A percentile compares a stretch with the other conserved stretches of the same genome.
phyloP scores from a whole-genome alignment of 768 basidiomycete genomes.

The Tubosaeta sp. region DNA sequence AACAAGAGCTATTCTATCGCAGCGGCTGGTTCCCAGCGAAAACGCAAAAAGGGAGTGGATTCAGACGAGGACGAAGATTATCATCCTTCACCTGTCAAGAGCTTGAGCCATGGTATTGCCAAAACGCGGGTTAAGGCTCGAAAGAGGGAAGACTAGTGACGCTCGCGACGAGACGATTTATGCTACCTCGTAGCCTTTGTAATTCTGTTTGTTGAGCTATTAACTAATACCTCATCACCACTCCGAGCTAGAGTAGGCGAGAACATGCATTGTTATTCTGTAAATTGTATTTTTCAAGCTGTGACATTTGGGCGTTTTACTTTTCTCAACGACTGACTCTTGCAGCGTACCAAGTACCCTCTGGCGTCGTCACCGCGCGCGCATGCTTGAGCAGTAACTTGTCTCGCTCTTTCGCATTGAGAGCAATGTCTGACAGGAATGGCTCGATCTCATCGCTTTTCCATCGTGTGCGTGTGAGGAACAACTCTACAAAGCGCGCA shows the following conservation, averaged over 20 bases:
- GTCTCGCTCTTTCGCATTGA: constrained; percentile 85
- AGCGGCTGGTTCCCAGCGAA: constrained; percentile 22
- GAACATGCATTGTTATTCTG: not conserved
- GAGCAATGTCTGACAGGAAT: constrained; percentile 76
- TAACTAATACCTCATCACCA: not conserved
- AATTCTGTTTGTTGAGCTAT: not conserved
- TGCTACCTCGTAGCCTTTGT: not conserved
- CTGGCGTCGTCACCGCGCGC: constrained; percentile 63
- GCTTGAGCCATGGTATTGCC: constrained; percentile 30
- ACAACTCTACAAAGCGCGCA: constrained; percentile 82
- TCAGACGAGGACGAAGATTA: constrained; percentile 46
- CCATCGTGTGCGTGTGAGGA: constrained; percentile 76
- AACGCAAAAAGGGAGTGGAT: constrained; percentile 27
- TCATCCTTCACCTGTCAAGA: constrained; percentile 40
- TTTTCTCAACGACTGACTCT: constrained; percentile 46
- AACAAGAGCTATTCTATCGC: constrained; percentile 11
- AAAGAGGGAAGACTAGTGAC: constrained; percentile 12
- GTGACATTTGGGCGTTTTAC: too few relatives aligned
- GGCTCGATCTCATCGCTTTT: constrained; percentile 73
- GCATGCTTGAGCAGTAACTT: constrained; percentile 85
- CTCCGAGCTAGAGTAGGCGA: not conserved
- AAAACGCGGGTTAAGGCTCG: constrained; percentile 41
- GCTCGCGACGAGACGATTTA: not conserved
- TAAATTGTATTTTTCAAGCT: not conserved
- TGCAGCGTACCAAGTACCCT: constrained; percentile 72